Evolutionary conservation across 352 stramenopile genomes (phyloP).

Genomic region (Globisporangium radiosum): DNA sequence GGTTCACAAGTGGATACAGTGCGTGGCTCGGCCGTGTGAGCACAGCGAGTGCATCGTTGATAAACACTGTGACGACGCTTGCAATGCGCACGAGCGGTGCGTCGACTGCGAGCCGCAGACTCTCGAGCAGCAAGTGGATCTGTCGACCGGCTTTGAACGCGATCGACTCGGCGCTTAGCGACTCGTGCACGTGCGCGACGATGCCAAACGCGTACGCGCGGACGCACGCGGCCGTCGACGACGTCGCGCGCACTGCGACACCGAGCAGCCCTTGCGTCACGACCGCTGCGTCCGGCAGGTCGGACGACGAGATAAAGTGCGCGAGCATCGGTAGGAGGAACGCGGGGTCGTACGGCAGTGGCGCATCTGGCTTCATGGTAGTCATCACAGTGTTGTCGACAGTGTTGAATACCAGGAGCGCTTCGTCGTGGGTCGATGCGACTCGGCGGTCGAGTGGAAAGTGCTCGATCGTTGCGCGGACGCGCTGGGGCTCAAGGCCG

Average conservation of each 20-base stretch:
- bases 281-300: conserved; percentile 43
- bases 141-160: conserved; percentile 75
- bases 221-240: conserved; percentile 44
- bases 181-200: conserved; percentile 67
- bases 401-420: conserved; percentile 16
- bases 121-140: conserved; percentile 74
- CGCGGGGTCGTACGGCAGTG: conserved; percentile 56
- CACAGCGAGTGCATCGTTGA: conserved; percentile 73
- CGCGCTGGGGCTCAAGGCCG: conserved; percentile 50
- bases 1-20: conserved; percentile 77
- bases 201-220: conserved; percentile 71
- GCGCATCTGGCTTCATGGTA: not conserved
- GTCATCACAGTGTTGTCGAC: not conserved
- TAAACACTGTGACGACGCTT: conserved; percentile 74
- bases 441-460: conserved; percentile 57
- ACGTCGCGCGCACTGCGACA: conserved; percentile 63
- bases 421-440: conserved; percentile 19
- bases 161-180: conserved; percentile 42
- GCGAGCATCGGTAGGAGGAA: conserved; percentile 74
- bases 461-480: conserved; percentile 61
- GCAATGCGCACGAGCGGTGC: conserved; percentile 49
- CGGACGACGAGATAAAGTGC: conserved; percentile 67
- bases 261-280: conserved; percentile 71
- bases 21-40: conserved; percentile 57
- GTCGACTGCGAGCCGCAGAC: conserved; percentile 57